A percentile compares a stretch with the other conserved stretches of the same genome.
These are phyloP conservation scores for Nitzschia putrida DNA, from an alignment of 108 stramenopile genomes.

Conservation along the genomic window DNA sequence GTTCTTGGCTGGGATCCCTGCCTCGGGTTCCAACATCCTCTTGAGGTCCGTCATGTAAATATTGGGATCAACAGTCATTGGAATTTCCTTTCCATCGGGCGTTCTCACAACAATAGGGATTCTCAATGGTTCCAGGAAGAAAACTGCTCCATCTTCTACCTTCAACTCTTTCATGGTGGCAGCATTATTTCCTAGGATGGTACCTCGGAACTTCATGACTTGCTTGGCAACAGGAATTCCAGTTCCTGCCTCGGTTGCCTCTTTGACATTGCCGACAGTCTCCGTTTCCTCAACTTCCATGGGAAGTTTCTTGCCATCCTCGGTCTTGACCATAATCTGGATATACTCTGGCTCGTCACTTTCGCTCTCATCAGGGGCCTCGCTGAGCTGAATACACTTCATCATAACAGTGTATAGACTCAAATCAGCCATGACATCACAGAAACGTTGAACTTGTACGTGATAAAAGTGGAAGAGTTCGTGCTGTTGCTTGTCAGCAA, in stretches of 20 bases:
- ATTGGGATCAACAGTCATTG: slow-evolving; percentile 23
- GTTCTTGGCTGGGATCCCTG: slow-evolving; percentile 30
- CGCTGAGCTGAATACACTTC: slow-evolving; percentile 27
- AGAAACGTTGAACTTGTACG: slow-evolving; percentile 28
- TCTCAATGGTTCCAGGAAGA: slow-evolving; percentile 17
- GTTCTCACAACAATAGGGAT: slow-evolving; percentile 25
- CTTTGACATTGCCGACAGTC: slow-evolving; percentile 21
- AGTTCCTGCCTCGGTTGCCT: slow-evolving; percentile 4
- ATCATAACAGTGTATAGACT: slow-evolving; percentile 37
- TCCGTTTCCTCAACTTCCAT: slow-evolving; percentile 21
- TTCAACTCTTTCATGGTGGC: slow-evolving; percentile 15
- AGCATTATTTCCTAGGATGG: background rate
- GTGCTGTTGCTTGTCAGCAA: slow-evolving; percentile 27
- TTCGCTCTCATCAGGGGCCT: slow-evolving; percentile 26
- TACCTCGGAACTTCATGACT: slow-evolving; percentile 19
- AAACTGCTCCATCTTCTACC: slow-evolving; percentile 23
- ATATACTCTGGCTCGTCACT: slow-evolving; percentile 27
- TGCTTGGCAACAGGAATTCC: slow-evolving; percentile 25
- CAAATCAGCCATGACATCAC: slow-evolving; percentile 40
- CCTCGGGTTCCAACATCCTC: slow-evolving; percentile 12
- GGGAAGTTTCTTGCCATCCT: slow-evolving; percentile 21
- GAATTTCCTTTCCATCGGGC: slow-evolving; percentile 4
- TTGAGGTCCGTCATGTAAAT: slow-evolving; percentile 25
- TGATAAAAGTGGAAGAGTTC: slow-evolving; percentile 25
- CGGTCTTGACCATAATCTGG: slow-evolving; percentile 14